These are phyloP conservation scores for Xylaria grammica DNA, from an alignment of 495 filamentous ascomycete genomes.

Conservation along the genomic window DNA sequence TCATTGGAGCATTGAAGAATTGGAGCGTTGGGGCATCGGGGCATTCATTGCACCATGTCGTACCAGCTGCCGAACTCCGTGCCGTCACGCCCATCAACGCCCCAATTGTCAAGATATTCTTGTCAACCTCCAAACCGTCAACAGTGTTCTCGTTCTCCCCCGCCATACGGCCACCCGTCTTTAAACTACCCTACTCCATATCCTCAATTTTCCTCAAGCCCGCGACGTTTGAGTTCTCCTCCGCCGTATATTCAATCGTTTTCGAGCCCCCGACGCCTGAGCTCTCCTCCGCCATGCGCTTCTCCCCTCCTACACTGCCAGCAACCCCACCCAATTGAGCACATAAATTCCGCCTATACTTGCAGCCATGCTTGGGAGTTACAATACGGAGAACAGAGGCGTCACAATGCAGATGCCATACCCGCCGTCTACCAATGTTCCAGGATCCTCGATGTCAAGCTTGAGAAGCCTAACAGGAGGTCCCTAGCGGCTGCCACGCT, in stretches of 20 bases:
- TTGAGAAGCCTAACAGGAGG: constrained; percentile 12
- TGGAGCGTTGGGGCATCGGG: too few species aligned
- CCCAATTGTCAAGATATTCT: constrained; percentile 8
- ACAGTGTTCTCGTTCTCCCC: constrained; percentile 9
- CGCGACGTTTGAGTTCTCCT: constrained; percentile 9
- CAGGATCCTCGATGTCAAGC: constrained; percentile 5
- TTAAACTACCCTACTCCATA: not conserved
- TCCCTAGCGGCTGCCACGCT: not conserved
- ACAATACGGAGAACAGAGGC: constrained; percentile 12
- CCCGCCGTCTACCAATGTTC: not conserved
- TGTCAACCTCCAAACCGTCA: constrained; percentile 7
- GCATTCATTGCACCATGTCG: constrained; percentile 11
- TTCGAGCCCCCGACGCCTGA: constrained; percentile 7
- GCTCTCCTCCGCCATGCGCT: constrained; percentile 10
- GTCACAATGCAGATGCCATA: not conserved
- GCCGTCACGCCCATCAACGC: constrained; percentile 9
- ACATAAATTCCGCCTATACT: not conserved
- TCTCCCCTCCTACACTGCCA: constrained; percentile 12
- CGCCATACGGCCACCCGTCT: not conserved
- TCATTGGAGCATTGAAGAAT: constrained; percentile 9
- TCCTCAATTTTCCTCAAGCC: constrained; percentile 9
- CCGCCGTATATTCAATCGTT: constrained; percentile 10
- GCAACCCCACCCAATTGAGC: constrained; percentile 3
- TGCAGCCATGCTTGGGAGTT: not conserved
- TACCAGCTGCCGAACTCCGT: not conserved